Percentiles rank a stretch among this genome's conserved stretches.
Evolutionary conservation across 148 eudicot genomes (phyloP).

Genomic region (Silene uniflora): DNA sequence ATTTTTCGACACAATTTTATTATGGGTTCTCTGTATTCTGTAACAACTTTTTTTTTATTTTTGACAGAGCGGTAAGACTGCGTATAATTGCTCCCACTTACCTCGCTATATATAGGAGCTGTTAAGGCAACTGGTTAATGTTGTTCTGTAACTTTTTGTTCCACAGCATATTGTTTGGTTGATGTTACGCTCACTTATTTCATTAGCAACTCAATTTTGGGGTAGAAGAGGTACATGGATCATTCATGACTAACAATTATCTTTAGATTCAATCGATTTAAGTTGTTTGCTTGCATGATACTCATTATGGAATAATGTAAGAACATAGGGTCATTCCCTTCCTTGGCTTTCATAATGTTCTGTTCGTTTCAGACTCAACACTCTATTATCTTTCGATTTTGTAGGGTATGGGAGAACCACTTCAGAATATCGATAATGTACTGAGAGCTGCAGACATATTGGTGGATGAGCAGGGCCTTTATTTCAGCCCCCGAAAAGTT

Average conservation of each 20-base stretch:
- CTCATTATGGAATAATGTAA: neutral
- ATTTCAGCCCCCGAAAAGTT: conserved; percentile 89
- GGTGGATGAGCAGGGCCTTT: conserved; percentile 92
- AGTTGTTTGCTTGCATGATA: neutral
- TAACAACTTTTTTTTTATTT: no score
- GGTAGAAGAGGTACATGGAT: neutral
- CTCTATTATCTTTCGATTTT: conserved; percentile 14
- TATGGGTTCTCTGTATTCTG: no score
- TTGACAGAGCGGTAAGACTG: no score
- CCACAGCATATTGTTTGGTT: no score
- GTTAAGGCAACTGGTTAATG: no score
- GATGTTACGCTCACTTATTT: neutral
- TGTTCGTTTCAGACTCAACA: neutral
- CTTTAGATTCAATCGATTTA: neutral
- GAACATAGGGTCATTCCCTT: neutral
- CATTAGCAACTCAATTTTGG: neutral
- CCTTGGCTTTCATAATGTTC: neutral
- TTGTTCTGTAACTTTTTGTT: no score
- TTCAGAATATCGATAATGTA: conserved; percentile 91
- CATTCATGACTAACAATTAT: neutral
- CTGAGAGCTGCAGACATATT: conserved; percentile 76
- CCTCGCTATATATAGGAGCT: no score
- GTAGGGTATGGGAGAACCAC: conserved; percentile 99
- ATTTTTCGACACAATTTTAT: no score
- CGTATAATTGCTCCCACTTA: no score